These are phyloP conservation scores for Tetramitus jugosus DNA, from an alignment of 208 protist species.

Conservation along the genomic window DNA sequence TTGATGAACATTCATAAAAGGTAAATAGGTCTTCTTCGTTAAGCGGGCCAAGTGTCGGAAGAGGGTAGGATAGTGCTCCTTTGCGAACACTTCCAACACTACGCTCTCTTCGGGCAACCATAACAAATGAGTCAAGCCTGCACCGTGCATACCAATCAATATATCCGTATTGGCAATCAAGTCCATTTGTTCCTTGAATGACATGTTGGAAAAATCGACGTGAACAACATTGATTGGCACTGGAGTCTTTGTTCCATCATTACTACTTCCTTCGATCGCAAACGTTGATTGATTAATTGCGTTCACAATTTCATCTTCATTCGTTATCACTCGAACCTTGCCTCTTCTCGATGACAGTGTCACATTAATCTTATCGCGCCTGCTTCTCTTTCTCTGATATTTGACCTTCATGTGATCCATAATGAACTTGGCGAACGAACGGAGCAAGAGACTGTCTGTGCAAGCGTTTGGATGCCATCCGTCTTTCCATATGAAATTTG, in stretches of 20 bases:
- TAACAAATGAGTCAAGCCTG: neutral
- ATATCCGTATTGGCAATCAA: neutral
- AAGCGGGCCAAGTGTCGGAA: neutral
- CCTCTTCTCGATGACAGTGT: neutral
- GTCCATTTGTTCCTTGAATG: neutral
- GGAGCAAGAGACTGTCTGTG: neutral
- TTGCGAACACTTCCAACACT: neutral
- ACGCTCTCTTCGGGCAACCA: slow-evolving; percentile 1
- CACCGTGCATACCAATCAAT: slow-evolving; percentile 11
- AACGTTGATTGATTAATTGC: neutral
- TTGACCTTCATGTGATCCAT: neutral
- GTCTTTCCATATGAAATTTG: slow-evolving; percentile 12
- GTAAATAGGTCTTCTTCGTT: neutral
- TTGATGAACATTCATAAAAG: neutral
- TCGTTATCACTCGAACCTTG: neutral
- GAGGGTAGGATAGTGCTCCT: neutral
- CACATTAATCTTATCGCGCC: neutral
- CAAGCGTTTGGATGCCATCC: neutral
- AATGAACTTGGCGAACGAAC: neutral
- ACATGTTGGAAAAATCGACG: neutral
- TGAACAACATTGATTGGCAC: neutral
- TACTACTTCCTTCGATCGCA: neutral
- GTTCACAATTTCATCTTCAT: neutral
- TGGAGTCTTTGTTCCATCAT: too few species aligned
- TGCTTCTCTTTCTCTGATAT: neutral